phyloP scores from a whole-genome alignment of 2,329 filamentous ascomycete genomes.

The Aspergillus viridinutans region DNA sequence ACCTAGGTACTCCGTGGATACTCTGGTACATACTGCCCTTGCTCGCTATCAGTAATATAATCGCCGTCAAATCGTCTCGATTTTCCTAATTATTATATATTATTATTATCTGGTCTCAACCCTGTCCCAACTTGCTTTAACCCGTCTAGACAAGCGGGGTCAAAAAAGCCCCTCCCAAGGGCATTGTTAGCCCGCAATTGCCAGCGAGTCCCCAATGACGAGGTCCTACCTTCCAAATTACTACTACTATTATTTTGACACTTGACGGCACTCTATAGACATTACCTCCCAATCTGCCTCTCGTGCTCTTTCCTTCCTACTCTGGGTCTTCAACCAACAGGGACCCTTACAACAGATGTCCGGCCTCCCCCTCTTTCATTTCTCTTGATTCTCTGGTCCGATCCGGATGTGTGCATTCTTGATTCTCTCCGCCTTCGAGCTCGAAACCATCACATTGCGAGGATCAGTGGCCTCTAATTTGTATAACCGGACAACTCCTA shows the following conservation, averaged over 20 bases:
- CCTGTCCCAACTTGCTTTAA: background rate
- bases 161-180: background rate
- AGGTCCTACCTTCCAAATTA: background rate
- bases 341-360: background rate
- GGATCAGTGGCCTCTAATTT: background rate
- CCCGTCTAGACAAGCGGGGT: background rate
- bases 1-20: background rate
- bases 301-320: background rate
- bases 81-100: background rate
- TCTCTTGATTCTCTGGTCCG: background rate
- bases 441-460: background rate
- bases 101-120: background rate
- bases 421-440: background rate
- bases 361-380: background rate
- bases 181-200: background rate
- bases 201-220: background rate
- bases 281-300: background rate
- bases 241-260: background rate
- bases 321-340: background rate
- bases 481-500: background rate
- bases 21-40: background rate
- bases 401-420: background rate
- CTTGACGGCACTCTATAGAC: background rate
- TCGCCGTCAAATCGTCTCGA: background rate
- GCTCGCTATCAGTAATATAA: background rate